These are phyloP conservation scores for Pistacia integerrima DNA, from an alignment of 345 rosid species.

Conservation along the genomic window DNA sequence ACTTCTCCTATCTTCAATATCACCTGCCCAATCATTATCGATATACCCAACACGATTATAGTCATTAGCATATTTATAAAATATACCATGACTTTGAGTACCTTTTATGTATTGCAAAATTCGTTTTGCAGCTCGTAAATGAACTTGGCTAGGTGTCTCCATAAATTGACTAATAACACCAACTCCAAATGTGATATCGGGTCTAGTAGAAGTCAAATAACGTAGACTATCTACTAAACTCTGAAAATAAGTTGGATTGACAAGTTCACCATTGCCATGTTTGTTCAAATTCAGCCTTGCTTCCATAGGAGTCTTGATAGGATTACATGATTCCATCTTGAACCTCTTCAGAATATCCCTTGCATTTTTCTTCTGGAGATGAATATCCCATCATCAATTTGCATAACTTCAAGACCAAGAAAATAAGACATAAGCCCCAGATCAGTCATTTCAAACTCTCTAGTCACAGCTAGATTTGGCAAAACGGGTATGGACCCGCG, in stretches of 20 bases:
- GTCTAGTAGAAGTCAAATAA: neutral
- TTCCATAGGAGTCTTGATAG: neutral
- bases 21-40: neutral
- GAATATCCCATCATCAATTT: neutral
- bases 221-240: conserved; percentile 2
- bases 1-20: neutral
- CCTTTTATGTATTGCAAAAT: neutral
- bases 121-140: neutral
- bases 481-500: no score
- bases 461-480: no score
- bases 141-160: conserved; percentile 1
- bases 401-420: neutral
- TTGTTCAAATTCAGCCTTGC: neutral
- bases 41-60: neutral
- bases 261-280: neutral
- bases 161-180: conserved; percentile 8
- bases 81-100: neutral
- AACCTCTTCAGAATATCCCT: neutral
- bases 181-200: conserved; percentile 7
- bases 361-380: neutral
- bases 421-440: conserved; percentile 8
- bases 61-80: neutral
- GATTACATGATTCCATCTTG: conserved; percentile 9
- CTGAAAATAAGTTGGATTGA: neutral
- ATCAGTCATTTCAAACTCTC: conserved; percentile 8